Evolutionary conservation across 2,329 filamentous ascomycete species (phyloP), one percentile per base, ranked within the genome.

Genomic region (Dactylellina drechsleri): DNA sequence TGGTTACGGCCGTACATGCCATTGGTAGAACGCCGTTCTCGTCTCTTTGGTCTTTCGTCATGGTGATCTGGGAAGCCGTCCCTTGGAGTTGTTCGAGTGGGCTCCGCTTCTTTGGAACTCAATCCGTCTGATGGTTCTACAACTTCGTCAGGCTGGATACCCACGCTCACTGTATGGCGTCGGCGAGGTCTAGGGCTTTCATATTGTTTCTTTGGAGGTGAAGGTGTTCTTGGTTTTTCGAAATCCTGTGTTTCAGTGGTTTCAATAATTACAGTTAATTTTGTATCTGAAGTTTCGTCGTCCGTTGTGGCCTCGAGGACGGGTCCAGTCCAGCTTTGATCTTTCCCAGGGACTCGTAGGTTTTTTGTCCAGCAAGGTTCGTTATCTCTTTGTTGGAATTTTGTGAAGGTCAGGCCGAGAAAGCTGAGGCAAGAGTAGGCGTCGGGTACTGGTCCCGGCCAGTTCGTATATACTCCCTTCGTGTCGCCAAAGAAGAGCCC

Each of bases 111-210:
- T 65, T 59, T 45, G 47, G 49, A 13, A 45, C 41, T n/a, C 28
- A 45, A 18, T 28, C 28, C 31, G 6, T 75, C 71, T 40, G 66
- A 64, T 12, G 65, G 65, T 36, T 75, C 71, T 15, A 75, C 31
- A 20, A 75, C 71, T 65, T 75, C 71, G n/a, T 75, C 71, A 20
- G 71, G 71, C 18, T 75, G 64, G 13, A 75, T 75, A 1, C 71
- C 52, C 31, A 31, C 43, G 2, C 71, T 58, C 31, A 31, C 43
- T 18, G 71, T 58, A 26, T 47, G 53, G 26, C 47, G 52, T n/a
- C 52, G 52, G 47, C 41, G 45, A 20, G 20, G 15, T 36, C 43
- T 65, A 41, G 45, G 23, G 15, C 26, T 58, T 18, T 53, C 52
- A 12, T 53, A 31, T 2, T 47, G 41, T 28, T 52, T 20, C 28